Evolutionary conservation across 208 protist genomes (phyloP).

Genomic region (Acanthamoeba triangularis): DNA sequence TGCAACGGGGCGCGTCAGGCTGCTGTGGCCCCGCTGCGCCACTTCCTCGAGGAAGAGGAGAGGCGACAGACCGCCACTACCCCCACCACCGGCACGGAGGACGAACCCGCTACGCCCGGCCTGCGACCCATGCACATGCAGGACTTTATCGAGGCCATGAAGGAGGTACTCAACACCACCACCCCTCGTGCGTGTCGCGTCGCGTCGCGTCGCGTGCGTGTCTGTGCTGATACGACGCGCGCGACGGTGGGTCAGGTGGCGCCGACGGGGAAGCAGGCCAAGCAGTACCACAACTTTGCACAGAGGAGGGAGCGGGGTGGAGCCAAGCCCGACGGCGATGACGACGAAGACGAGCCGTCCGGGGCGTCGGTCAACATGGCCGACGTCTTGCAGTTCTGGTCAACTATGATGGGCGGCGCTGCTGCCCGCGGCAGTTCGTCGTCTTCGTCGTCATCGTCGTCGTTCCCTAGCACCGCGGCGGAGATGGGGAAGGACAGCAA

Average conservation of each 20-base stretch:
- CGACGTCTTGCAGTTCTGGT: conserved; percentile 2
- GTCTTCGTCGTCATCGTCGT: not conserved
- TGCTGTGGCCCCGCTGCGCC: conserved; percentile 38
- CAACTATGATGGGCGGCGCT: not conserved
- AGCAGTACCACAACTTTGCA: not conserved
- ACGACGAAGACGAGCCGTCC: not conserved
- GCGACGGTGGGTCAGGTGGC: not conserved
- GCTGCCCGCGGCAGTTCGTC: not conserved
- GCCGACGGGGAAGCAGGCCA: conserved; percentile 34
- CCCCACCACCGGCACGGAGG: not conserved
- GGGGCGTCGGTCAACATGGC: not conserved
- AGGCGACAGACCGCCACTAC: not conserved
- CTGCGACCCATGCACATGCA: conserved; percentile 46
- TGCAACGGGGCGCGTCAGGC: not conserved
- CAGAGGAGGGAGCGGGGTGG: not conserved
- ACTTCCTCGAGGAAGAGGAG: conserved; percentile 53
- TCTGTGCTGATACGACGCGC: not conserved
- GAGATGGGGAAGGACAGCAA: not conserved
- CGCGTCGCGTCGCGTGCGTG: not conserved
- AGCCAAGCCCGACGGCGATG: not conserved
- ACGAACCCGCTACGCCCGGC: not conserved
- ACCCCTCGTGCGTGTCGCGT: not conserved
- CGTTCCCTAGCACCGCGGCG: not conserved
- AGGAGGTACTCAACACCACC: not conserved
- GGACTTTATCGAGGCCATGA: conserved; percentile 64